Conservation (phyloP, 1,139 yeast species). For the Yamadazyma atlantica region DNA sequence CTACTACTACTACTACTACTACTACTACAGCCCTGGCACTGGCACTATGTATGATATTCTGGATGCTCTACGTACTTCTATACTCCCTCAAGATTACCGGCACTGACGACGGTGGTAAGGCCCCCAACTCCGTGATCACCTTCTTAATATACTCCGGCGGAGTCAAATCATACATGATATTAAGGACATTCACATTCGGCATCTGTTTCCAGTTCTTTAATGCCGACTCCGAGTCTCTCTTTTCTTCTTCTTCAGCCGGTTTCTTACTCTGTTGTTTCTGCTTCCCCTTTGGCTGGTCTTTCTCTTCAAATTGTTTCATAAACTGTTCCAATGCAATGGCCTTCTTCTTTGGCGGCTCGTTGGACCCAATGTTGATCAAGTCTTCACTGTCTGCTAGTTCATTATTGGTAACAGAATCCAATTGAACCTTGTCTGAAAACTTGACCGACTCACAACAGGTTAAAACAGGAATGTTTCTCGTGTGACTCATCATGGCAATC, state of each 20-base stretch:
- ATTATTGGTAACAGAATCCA: conserved; percentile 91
- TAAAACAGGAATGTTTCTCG: conserved; percentile 87
- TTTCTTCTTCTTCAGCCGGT: conserved; percentile 14
- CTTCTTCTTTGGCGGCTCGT: conserved; percentile 58
- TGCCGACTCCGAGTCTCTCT: conserved; percentile 25
- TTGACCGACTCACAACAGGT: conserved; percentile 96
- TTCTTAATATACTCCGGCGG: conserved; percentile 94
- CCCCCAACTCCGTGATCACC: conserved; percentile 94
- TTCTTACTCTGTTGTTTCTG: conserved; percentile 23
- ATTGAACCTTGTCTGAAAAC: conserved; percentile 91
- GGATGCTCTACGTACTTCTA: conserved; percentile 51
- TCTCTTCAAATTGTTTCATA: conserved; percentile 42
- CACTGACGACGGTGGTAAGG: conserved; percentile 94
- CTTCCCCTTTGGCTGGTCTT: conserved; percentile 12
- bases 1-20: too few relatives aligned
- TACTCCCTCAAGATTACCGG: conserved; percentile 95
- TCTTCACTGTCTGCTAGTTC: conserved; percentile 89
- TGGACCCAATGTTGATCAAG: conserved; percentile 47
- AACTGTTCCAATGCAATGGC: conserved; percentile 70
- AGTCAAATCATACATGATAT: conserved; percentile 89
- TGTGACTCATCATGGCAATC: conserved; percentile 87
- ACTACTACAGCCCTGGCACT: not conserved
- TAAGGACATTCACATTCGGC: conserved; percentile 68
- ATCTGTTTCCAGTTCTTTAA: conserved; percentile 65
- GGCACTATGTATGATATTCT: too few relatives aligned